These are phyloP conservation scores for Hamamelis virginiana DNA, from an alignment of 164 flowering plant genomes.

Conservation along the genomic window DNA sequence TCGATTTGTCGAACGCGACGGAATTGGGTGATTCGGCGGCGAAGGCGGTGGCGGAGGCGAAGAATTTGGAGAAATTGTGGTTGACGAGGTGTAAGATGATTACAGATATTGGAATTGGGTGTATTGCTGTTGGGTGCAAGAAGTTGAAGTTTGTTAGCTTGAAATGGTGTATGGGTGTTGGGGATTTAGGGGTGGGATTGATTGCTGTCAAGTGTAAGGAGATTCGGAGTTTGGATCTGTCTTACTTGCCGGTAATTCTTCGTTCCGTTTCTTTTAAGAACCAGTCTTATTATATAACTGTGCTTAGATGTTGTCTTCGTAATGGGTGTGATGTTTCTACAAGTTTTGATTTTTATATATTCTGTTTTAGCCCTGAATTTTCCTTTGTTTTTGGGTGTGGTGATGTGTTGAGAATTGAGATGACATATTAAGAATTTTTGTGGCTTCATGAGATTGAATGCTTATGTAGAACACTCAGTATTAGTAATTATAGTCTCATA, in stretches of 20 bases:
- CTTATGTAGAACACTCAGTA: too few relatives aligned
- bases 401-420: too few relatives aligned
- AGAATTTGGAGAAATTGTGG: conserved; percentile 69
- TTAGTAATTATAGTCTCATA: too few relatives aligned
- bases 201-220: conserved; percentile 79
- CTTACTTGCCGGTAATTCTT: conserved; percentile 67
- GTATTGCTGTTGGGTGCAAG: conserved; percentile 85
- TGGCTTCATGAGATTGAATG: too few relatives aligned
- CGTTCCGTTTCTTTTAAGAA: background rate
- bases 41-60: conserved; percentile 64
- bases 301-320: background rate
- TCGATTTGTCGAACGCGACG: conserved; percentile 70
- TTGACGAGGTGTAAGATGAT: conserved; percentile 71
- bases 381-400: too few relatives aligned
- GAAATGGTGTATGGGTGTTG: conserved; percentile 82
- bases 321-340: too few relatives aligned
- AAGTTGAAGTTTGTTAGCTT: conserved; percentile 64
- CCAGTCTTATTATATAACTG: too few relatives aligned
- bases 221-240: conserved; percentile 71
- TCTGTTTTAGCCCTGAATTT: too few relatives aligned
- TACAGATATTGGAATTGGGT: conserved; percentile 84
- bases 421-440: too few relatives aligned
- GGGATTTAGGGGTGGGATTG: conserved; percentile 82
- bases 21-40: conserved; percentile 61
- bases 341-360: too few relatives aligned